Conservation (phyloP, 2,329 filamentous ascomycete genomes). For the Dryadomyces quercus-mongolicae region DNA sequence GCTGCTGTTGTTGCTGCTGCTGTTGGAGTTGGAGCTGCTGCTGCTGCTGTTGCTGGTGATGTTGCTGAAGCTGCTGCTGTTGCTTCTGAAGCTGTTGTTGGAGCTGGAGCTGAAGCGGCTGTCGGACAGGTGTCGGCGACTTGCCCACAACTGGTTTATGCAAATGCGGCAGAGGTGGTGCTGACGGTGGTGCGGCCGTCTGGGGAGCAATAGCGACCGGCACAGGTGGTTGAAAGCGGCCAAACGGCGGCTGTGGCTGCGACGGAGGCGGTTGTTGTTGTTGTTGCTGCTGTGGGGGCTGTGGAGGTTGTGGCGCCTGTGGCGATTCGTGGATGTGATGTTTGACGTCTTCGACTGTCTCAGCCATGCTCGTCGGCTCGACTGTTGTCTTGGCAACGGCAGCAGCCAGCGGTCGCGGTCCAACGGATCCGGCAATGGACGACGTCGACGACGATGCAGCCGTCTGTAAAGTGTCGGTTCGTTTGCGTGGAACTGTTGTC, state of each 20-base stretch:
- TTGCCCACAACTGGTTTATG: not conserved
- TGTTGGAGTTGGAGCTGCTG: not conserved
- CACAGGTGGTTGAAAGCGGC: conserved; percentile 15
- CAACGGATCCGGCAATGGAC: not conserved
- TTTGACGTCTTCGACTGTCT: conserved; percentile 22
- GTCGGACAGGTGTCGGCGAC: not conserved
- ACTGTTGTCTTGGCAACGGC: not conserved
- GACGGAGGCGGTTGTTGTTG: not conserved
- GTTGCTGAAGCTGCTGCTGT: not conserved
- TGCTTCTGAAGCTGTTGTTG: not conserved
- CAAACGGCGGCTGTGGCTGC: conserved; percentile 7
- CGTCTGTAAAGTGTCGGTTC: conserved; percentile 21
- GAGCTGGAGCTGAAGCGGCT: not conserved
- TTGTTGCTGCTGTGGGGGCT: not conserved
- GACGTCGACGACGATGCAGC: conserved; percentile 3
- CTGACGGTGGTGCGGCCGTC: conserved; percentile 15
- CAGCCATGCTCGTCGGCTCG: not conserved
- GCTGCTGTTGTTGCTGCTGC: not conserved
- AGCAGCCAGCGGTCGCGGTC: not conserved
- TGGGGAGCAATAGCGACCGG: conserved; percentile 20
- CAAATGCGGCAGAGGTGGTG: not conserved
- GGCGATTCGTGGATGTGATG: conserved; percentile 21
- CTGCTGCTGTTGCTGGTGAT: not conserved
- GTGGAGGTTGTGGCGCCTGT: not conserved
- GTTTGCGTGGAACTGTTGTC: conserved; percentile 16